Conservation (phyloP, 129 eudicot species). For the Sambucus nigra region DNA sequence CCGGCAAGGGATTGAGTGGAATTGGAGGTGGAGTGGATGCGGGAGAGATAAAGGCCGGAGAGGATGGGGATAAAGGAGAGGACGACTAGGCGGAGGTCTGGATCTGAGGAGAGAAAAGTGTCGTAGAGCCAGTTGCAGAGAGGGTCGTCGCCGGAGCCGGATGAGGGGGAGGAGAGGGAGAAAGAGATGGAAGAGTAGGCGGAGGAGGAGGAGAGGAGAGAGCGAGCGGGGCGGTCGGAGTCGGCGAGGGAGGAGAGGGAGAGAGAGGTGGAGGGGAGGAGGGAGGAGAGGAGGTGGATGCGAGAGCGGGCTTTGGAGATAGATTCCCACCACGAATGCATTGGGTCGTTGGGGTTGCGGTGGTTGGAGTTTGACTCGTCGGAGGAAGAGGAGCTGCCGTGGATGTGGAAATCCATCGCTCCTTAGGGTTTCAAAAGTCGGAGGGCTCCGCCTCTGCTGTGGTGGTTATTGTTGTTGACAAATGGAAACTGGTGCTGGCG, state of each 20-base stretch:
- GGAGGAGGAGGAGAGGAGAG: constrained; percentile 57
- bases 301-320: constrained; percentile 86
- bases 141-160: constrained; percentile 74
- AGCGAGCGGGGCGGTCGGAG: constrained; percentile 81
- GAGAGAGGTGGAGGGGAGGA: constrained; percentile 31
- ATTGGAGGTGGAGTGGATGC: constrained; percentile 37
- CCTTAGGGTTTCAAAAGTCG: no score
- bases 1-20: constrained; percentile 51
- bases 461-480: constrained; percentile 22
- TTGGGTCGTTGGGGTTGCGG: constrained; percentile 46
- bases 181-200: constrained; percentile 58
- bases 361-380: neutral
- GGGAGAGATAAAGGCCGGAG: constrained; percentile 46
- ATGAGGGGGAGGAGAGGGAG: constrained; percentile 39
- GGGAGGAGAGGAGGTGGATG: constrained; percentile 58
- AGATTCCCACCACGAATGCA: constrained; percentile 97
- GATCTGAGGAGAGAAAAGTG: constrained; percentile 66
- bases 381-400: constrained; percentile 15
- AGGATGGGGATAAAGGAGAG: constrained; percentile 64
- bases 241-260: constrained; percentile 70
- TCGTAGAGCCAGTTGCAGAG: constrained; percentile 92
- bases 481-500: no score
- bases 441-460: constrained; percentile 18
- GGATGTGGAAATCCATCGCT: no score
- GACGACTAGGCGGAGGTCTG: constrained; percentile 81